Base-by-base conservation (phyloP, 2,329 filamentous ascomycete genomes). In the Talaromyces atroroseus region DNA sequence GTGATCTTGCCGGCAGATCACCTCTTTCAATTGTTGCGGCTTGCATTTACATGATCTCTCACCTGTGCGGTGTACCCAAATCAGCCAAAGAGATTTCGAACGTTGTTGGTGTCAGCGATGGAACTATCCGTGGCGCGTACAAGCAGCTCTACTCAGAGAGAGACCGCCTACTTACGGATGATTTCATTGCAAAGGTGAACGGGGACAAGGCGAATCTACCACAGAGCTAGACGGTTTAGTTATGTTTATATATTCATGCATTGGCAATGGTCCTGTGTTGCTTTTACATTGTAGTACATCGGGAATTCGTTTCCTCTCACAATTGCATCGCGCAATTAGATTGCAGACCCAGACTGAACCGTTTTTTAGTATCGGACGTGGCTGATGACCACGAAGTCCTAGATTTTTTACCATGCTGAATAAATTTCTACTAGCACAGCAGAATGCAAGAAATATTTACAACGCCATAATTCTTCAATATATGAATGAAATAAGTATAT, bases 41-140 rank as follows among this genome's bases (percentile, higher is more conserved):
- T 32, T 95, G 91, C 71, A 96, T 99, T 72, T 99, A 94, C 79
- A 94, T 97, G 85, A 89, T 92, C 3, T 91, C 90, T 29, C 85
- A 92, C 67, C 80, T 97, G 38, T 87, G 96, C 76, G 89, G 87
- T 56, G 83, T 94, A 63, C 79, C 84, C 20, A 89, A 88, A 66
- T 79, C 83, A 6, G 88, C 90, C n/a, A 92, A 92, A 71, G 88
- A 95, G 59, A 96, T 99, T 64, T 89, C 90, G 5, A 73, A 75
- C 23, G 87, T 94, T 18, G 90, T 89, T 1, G 90, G 90, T 62
- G 94, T 99, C 26, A 96, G 91, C 70, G 95, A 99, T 68, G 92
- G 94, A 55, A 99, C 94, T 0, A 96, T 99, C 65, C 92, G 95
- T 66, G 95, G 90, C 24, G 92, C 92, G 0, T 99, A 97, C 78